Evolutionary conservation across 352 stramenopile genomes (phyloP), one percentile per base, ranked within the genome.

Genomic region (Pythium insidiosum): DNA sequence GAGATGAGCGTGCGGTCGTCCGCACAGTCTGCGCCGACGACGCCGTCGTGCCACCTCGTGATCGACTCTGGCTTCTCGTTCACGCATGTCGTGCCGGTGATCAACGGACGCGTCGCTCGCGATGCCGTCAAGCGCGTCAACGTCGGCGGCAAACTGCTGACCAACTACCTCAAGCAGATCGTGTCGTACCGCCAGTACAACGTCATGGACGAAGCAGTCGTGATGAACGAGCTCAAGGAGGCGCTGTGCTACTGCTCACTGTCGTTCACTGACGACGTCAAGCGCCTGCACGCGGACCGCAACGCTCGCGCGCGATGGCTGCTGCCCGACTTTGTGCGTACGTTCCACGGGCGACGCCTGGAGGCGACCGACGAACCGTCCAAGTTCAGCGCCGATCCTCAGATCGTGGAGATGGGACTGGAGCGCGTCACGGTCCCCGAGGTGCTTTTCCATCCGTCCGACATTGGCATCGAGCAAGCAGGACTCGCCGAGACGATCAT

Each of bases 111-210:
- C 13, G 72, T 61, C 44, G 79, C 54, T 38, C 55, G 55, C 12
- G 47, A 57, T 0, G 70, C 61, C 29, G 74, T 88, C 33, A 83
- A 66, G 48, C 63, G 76, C 0, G 64, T 98, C 31, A 93, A 97
- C 58, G 78, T 98, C n/a, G 95, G 95, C 25, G 95, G 94, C 18
- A 98, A 98, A 49, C 58, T 98, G 42, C 65, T 99, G 45, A 97
- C 94, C 2, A 98, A 98, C 66, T 97, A 98, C 55, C 63, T 98
- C 4, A 98, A 98, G 53, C 93, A 98, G 66, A 77, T 96, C 37
- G 76, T 97, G 9, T 97, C 85, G 10, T 98, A 95, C 54, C n/a
- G n/a, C n/a, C n/a, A n/a, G n/a, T n/a, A n/a, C n/a, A n/a, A n/a
- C n/a, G n/a, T n/a, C n/a, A n/a, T n/a, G n/a, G n/a, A n/a, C n/a